Base-by-base conservation (phyloP, 2,329 filamentous ascomycete species). In the Xylaria sp. region DNA sequence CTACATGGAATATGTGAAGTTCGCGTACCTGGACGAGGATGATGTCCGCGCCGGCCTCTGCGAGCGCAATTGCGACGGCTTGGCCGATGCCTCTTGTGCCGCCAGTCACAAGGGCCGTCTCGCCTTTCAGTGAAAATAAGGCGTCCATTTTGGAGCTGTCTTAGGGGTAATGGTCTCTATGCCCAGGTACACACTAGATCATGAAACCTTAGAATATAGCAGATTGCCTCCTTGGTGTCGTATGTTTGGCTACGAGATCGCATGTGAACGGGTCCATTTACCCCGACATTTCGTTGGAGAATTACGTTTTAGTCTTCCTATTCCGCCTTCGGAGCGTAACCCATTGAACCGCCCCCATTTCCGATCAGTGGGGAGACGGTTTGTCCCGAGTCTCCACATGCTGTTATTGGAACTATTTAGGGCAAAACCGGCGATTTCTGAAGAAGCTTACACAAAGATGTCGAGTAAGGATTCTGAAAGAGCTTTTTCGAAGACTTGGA, bases 1-100 rank as follows among this genome's bases (percentile, higher is more conserved):
- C 29, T 34, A 3, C 16, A 8, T 4, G 8, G 13, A 21, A 22
- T 21, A 29, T 11, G 24, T 22, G 20, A 40, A 18, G 17, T 18
- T 4, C n/a, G 18, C 55, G 39, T 66, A 80, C 80, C 73, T 84
- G 80, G 42, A 83, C 72, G 22, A 84, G 72, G 41, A 85, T 70
- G 50, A 84, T 71, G 63, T 85, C 80, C 48, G 81, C 81, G 24
- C 82, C 82, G 49, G 81, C 82, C 66, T 84, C 82, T 50, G 82
- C 82, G 19, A 85, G 76, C 17, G 75, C 82, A 54, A 85, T 68
- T 34, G 82, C 82, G 13, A 84, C 78, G 16, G 81, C 74, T 55
- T 82, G 78, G 39, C 82, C 82, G 52, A 85, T 85, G 60, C 82
- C 82, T 9, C 82, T 74, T 1, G 82, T 84, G 52, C 76, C 79